Percentiles rank a stretch among this genome's conserved stretches.
phyloP scores from a whole-genome alignment of 2,329 filamentous ascomycete genomes.

The Cordyceps cicadae region DNA sequence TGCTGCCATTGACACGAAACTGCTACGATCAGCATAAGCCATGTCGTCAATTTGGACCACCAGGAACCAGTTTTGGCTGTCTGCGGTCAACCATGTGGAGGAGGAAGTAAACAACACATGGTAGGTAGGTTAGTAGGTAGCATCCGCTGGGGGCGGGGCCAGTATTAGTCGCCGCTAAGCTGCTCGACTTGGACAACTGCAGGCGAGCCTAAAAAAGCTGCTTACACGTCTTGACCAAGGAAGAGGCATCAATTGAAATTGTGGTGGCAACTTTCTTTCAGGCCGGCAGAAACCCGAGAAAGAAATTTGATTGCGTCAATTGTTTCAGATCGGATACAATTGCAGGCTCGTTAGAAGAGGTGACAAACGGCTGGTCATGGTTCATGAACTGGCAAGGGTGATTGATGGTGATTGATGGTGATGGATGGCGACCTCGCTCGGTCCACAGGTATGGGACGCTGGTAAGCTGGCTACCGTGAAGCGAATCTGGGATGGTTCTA shows the following conservation, averaged over 20 bases:
- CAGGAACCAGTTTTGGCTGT: neutral
- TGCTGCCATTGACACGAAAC: neutral
- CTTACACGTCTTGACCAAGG: neutral
- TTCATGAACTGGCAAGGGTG: too few species aligned
- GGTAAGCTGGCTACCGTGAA: neutral
- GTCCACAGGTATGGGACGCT: neutral
- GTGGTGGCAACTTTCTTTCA: slow-evolving; percentile 3
- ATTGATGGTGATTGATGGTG: too few species aligned
- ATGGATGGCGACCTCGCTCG: neutral
- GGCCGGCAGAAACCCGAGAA: neutral
- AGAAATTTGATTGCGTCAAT: slow-evolving; percentile 5
- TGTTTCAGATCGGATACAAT: neutral
- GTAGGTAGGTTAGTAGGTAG: neutral
- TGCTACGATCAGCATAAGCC: neutral
- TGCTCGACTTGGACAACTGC: neutral
- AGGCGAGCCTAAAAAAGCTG: neutral
- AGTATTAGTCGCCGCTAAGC: neutral
- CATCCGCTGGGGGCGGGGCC: neutral
- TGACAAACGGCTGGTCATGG: neutral
- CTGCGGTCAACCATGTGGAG: neutral
- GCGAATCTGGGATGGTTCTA: neutral
- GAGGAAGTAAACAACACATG: slow-evolving; percentile 1
- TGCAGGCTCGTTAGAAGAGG: neutral
- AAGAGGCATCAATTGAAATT: neutral
- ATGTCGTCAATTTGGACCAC: neutral